Conservation (phyloP, 2,329 filamentous ascomycete species). For the Cercospora berteroae region DNA sequence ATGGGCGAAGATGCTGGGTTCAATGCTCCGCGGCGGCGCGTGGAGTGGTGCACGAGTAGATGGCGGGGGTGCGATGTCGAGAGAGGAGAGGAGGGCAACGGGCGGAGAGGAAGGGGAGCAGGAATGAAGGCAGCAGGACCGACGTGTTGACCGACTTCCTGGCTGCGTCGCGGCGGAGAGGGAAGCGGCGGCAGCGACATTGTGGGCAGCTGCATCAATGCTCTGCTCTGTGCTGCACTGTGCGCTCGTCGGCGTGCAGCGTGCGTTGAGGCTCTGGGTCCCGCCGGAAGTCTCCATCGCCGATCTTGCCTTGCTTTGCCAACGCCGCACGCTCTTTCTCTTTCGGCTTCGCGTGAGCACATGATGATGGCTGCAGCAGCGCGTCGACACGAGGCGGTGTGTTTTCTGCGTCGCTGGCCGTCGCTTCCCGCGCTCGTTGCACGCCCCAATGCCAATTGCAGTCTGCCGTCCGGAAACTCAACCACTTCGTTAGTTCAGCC, state of each 20-base stretch:
- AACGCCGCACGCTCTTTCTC: slow-evolving; percentile 1
- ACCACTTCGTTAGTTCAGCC: neutral
- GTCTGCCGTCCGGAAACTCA: neutral
- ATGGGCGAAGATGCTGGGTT: slow-evolving; percentile 16
- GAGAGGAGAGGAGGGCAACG: neutral
- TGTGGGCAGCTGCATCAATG: neutral
- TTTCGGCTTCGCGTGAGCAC: slow-evolving; percentile 11
- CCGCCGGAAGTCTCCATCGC: slow-evolving; percentile 8
- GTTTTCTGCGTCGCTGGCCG: neutral
- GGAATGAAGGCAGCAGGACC: neutral
- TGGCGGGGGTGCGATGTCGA: neutral
- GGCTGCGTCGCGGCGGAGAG: neutral
- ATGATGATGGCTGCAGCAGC: neutral
- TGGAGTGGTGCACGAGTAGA: neutral
- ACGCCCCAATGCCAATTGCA: neutral
- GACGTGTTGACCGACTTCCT: slow-evolving; percentile 6
- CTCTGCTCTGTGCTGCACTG: neutral
- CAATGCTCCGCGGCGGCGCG: neutral
- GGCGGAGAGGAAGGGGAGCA: neutral
- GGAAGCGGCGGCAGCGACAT: neutral
- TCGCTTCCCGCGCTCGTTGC: neutral
- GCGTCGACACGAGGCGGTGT: slow-evolving; percentile 1
- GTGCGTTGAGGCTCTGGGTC: slow-evolving; percentile 9
- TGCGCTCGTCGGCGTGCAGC: neutral
- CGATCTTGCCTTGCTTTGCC: slow-evolving; percentile 12